Conservation (phyloP, 345 rosid species). For the Salix viminalis region DNA sequence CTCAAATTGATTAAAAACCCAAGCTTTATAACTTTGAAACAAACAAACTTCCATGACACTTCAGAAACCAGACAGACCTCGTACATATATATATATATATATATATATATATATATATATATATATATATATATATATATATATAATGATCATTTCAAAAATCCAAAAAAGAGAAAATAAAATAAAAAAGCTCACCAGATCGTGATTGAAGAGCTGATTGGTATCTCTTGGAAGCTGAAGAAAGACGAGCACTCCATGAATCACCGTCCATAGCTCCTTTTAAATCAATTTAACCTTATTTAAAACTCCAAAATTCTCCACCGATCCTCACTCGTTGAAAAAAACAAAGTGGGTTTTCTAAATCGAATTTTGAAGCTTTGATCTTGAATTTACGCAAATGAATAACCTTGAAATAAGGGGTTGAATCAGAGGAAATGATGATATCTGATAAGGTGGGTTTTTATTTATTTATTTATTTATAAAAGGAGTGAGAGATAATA, state of each 20-base stretch:
- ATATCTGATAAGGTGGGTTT: background rate
- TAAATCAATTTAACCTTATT: background rate
- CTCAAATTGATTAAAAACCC: background rate
- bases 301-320: background rate
- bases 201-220: constrained; percentile 81
- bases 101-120: no score
- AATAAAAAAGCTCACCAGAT: constrained; percentile 51
- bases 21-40: background rate
- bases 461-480: background rate
- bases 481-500: constrained; percentile 8
- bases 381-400: background rate
- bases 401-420: background rate
- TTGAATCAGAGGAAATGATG: constrained; percentile 13
- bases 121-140: no score
- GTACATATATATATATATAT: background rate
- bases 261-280: constrained; percentile 66
- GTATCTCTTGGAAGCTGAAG: constrained; percentile 75
- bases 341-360: background rate
- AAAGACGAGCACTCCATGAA: constrained; percentile 79
- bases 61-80: background rate
- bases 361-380: constrained; percentile 3
- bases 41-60: background rate
- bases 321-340: background rate
- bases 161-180: background rate
- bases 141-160: background rate